A percentile compares a stretch with the other conserved stretches of the same genome.
These are phyloP conservation scores for Ophiostoma ulmi DNA, from an alignment of 2,329 filamentous ascomycete species.

Conservation along the genomic window DNA sequence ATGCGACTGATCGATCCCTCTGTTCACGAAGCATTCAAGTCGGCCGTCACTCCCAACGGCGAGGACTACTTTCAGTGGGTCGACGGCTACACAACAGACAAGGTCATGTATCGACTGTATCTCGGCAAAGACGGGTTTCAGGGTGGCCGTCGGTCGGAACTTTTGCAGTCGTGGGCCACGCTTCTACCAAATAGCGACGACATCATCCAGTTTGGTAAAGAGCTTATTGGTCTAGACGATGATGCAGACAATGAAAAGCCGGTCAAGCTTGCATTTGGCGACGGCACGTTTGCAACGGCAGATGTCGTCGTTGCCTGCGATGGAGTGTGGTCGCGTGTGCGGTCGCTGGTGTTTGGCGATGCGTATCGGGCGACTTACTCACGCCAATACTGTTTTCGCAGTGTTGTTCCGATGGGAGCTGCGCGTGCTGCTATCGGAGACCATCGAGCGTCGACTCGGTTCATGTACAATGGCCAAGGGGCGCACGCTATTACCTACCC, in stretches of 20 bases:
- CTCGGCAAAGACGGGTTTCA: slow-evolving; percentile 42
- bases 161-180: slow-evolving; percentile 38
- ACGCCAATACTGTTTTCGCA: slow-evolving; percentile 57
- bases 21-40: slow-evolving; percentile 38
- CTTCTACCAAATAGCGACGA: slow-evolving; percentile 30
- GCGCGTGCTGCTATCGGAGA: slow-evolving; percentile 48
- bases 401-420: slow-evolving; percentile 55
- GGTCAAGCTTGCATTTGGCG: slow-evolving; percentile 32
- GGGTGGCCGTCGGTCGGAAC: slow-evolving; percentile 39
- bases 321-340: slow-evolving; percentile 55
- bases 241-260: not conserved
- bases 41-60: slow-evolving; percentile 37
- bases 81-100: slow-evolving; percentile 34
- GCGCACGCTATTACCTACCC: slow-evolving; percentile 59
- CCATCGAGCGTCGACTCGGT: slow-evolving; percentile 44
- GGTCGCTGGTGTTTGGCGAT: slow-evolving; percentile 48
- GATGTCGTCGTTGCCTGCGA: slow-evolving; percentile 55
- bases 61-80: slow-evolving; percentile 43
- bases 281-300: slow-evolving; percentile 32
- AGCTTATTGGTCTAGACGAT: slow-evolving; percentile 33
- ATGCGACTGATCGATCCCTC: slow-evolving; percentile 39
- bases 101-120: slow-evolving; percentile 35
- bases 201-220: slow-evolving; percentile 35
- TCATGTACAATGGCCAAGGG: slow-evolving; percentile 53
- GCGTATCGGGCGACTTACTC: slow-evolving; percentile 46